Base-by-base conservation (phyloP, 2,329 filamentous ascomycete species). In the Bisporella sp. region DNA sequence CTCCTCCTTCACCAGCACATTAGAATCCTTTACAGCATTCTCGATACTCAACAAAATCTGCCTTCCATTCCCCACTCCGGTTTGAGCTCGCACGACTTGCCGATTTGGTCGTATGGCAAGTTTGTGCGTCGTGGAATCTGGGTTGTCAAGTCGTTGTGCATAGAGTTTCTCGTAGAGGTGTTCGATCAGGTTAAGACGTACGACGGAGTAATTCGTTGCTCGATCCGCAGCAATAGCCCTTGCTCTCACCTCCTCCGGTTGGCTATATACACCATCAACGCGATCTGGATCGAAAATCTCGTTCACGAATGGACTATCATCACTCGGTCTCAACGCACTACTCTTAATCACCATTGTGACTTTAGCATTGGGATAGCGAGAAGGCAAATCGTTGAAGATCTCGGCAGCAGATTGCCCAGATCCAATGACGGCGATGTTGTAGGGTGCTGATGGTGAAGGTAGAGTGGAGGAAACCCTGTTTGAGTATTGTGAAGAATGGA, bases 331-430 rank as follows among this genome's bases (percentile, higher is more conserved):
- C 52, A 96, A 71, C 45, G 92, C 89, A 58, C 89, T 81, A 46
- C 84, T 83, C 58, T 88, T 82, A 75, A 95, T 91, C 54, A 95
- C 73, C 51, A 96, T 70, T 31, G 75, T 78, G 1, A 89, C 91
- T 61, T 79, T 78, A 35, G 86, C 82, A 66, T 90, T 90, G 40
- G 89, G 89, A 66, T 92, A 96, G 45, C 87, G 74, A 35, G 73
- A 76, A 60, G 91, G 85, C 49, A 96, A 72, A 65, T 95, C 90
- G 71, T 87, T 84, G 73, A 93, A 96, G 62, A 95, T 95, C 72
- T 96, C 91, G 12, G 91, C 91, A 2, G 89, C 89, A 66, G 87
- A 93, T 72, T 96, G 91, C 1, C 91, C 91, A 35, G 82, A 87
- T 12, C 91, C 91, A 42, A 96, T 76, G 11, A 96, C 86, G n/a